Percentiles rank a stretch among this genome's conserved stretches.
Evolutionary conservation across 1,284 basidiomycete species (phyloP).

Genomic region (Cryptococcus sp.): DNA sequence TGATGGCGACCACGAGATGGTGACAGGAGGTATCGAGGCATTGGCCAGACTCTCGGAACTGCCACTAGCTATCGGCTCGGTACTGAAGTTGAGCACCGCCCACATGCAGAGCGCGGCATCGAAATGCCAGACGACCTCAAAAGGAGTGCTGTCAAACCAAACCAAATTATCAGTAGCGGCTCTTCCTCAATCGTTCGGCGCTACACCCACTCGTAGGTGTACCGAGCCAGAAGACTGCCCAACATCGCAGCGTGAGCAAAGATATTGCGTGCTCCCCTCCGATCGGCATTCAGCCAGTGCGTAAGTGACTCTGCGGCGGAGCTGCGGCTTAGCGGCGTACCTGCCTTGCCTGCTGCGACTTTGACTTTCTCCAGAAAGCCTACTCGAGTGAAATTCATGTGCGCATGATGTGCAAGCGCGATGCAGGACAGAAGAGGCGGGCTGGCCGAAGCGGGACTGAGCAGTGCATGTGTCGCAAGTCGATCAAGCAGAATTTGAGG

Average conservation of each 20-base stretch:
- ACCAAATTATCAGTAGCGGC: too few species aligned
- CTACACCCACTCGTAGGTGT: constrained; percentile 21
- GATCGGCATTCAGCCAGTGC: constrained; percentile 16
- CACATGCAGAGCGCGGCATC: constrained; percentile 29
- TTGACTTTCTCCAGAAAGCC: constrained; percentile 27
- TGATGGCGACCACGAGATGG: constrained; percentile 18
- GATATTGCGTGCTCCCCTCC: constrained; percentile 9
- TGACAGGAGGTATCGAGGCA: neutral
- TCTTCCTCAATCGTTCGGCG: too few species aligned
- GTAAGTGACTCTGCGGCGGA: constrained; percentile 5
- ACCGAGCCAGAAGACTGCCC: constrained; percentile 17
- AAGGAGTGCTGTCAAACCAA: constrained; percentile 16
- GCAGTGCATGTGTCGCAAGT: too few species aligned
- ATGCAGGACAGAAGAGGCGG: constrained; percentile 22
- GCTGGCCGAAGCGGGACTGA: too few species aligned
- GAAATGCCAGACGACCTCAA: constrained; percentile 27
- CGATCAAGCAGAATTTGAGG: too few species aligned
- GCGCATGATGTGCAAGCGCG: constrained; percentile 27
- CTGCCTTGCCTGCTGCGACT: constrained; percentile 24
- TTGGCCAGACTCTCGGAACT: too few species aligned
- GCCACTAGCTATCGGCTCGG: neutral
- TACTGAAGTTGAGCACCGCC: constrained; percentile 16
- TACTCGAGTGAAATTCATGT: constrained; percentile 18
- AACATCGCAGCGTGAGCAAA: constrained; percentile 28
- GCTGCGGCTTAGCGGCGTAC: constrained; percentile 1